Conservation (phyloP, 768 basidiomycete genomes). For the Austroboletus eburneus region DNA sequence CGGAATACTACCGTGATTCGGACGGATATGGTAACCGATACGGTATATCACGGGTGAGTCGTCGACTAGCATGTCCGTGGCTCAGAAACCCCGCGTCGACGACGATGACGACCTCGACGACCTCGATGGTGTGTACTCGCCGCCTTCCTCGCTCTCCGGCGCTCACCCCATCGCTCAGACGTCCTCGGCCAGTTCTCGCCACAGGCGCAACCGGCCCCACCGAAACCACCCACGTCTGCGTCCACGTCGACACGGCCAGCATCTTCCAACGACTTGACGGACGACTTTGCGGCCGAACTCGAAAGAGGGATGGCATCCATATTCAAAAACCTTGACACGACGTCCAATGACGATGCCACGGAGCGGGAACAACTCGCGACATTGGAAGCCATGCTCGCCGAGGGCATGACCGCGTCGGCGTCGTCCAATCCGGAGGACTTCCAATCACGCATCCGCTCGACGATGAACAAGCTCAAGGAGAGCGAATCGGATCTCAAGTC, state of each 20-base stretch:
- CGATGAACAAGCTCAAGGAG: constrained; percentile 71
- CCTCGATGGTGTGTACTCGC: constrained; percentile 32
- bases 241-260: constrained; percentile 16
- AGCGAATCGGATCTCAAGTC: constrained; percentile 45
- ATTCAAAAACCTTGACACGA: constrained; percentile 23
- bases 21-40: too few relatives aligned
- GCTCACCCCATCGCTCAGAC: constrained; percentile 31
- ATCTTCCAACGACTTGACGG: neutral
- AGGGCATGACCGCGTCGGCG: constrained; percentile 46
- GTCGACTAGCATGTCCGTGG: constrained; percentile 7
- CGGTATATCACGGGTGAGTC: too few relatives aligned
- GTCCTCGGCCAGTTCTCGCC: constrained; percentile 44
- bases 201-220: constrained; percentile 7
- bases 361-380: constrained; percentile 46
- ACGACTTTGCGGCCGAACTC: constrained; percentile 30
- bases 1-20: too few relatives aligned
- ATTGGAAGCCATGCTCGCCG: constrained; percentile 70
- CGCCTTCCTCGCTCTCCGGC: neutral
- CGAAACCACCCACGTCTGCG: constrained; percentile 12
- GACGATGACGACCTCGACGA: constrained; percentile 40
- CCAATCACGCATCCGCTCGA: constrained; percentile 63
- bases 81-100: constrained; percentile 21
- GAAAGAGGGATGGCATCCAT: constrained; percentile 43
- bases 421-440: constrained; percentile 40
- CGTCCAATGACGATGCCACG: constrained; percentile 11